Conservation (phyloP, 345 rosid species). For the Erysimum cheiranthoides region DNA sequence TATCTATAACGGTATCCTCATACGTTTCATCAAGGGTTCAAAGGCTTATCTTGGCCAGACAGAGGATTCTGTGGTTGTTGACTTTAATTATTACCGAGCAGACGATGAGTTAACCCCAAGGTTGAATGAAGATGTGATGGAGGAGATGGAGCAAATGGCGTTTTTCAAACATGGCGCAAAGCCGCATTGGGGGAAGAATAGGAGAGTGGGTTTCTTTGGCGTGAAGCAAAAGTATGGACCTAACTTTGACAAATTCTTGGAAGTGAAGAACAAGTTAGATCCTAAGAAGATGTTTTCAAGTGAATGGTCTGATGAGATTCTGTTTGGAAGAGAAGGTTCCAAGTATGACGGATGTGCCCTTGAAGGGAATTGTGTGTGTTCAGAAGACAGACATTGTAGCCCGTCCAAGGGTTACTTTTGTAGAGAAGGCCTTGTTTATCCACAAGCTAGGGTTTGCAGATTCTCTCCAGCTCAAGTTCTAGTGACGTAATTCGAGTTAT, state of each 20-base stretch:
- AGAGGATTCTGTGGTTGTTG: constrained; percentile 80
- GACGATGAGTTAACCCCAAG: constrained; percentile 66
- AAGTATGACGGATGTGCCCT: constrained; percentile 77
- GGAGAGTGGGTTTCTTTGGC: constrained; percentile 66
- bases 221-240: constrained; percentile 63
- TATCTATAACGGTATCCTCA: constrained; percentile 67
- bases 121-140: constrained; percentile 74
- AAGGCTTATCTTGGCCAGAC: constrained; percentile 75
- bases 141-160: constrained; percentile 92
- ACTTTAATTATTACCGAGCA: constrained; percentile 79
- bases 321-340: constrained; percentile 52
- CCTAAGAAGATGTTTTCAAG: constrained; percentile 68
- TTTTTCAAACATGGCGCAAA: constrained; percentile 75
- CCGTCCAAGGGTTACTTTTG: constrained; percentile 74
- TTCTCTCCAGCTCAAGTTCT: constrained; percentile 38
- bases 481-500: neutral
- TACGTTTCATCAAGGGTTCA: constrained; percentile 81
- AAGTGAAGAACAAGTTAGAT: constrained; percentile 70
- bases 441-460: constrained; percentile 80
- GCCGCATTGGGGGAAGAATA: constrained; percentile 93
- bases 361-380: constrained; percentile 85
- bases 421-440: constrained; percentile 61
- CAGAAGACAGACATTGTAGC: constrained; percentile 77
- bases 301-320: constrained; percentile 79
- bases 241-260: constrained; percentile 52